phyloP scores from a whole-genome alignment of 2,329 filamentous ascomycete species.

The Shiraia sp. region DNA sequence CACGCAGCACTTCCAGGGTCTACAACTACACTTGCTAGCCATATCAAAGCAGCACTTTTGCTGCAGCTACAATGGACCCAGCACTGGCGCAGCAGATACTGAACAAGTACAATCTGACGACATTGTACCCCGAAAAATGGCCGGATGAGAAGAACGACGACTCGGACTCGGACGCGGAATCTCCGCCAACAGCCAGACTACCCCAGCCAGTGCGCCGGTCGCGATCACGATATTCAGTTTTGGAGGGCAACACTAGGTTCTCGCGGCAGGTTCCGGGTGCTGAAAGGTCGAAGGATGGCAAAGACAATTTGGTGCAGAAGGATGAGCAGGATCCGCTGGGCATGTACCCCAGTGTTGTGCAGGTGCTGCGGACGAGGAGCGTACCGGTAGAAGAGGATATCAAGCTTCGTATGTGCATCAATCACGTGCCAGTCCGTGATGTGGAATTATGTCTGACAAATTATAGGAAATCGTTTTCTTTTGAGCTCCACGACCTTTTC shows the following conservation, averaged over 20 bases:
- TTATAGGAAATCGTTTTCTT: conserved; percentile 82
- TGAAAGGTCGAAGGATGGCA: conserved; percentile 68
- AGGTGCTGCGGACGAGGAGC: conserved; percentile 74
- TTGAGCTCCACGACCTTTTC: conserved; percentile 96
- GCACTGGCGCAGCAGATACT: conserved; percentile 70
- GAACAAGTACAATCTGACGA: conserved; percentile 86
- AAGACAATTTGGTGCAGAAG: conserved; percentile 79
- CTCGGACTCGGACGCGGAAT: conserved; percentile 60
- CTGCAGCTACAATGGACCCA: conserved; percentile 29
- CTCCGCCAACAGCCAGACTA: conserved; percentile 16
- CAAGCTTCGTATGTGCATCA: conserved; percentile 67
- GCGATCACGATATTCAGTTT: conserved; percentile 80
- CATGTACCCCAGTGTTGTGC: conserved; percentile 83
- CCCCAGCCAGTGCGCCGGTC: conserved; percentile 54
- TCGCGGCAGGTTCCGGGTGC: conserved; percentile 70
- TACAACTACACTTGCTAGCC: conserved; percentile 1
- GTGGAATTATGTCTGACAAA: conserved; percentile 7
- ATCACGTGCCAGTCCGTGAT: conserved; percentile 1
- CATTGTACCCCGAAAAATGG: conserved; percentile 81
- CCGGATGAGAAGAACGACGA: conserved; percentile 76
- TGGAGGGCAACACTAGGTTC: conserved; percentile 75
- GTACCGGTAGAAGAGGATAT: conserved; percentile 83
- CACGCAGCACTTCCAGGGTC: conserved; percentile 10
- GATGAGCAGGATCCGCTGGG: conserved; percentile 94
- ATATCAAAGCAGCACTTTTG: conserved; percentile 1